Base-by-base conservation (phyloP, 768 basidiomycete species). In the Filobasidium wieringae region DNA sequence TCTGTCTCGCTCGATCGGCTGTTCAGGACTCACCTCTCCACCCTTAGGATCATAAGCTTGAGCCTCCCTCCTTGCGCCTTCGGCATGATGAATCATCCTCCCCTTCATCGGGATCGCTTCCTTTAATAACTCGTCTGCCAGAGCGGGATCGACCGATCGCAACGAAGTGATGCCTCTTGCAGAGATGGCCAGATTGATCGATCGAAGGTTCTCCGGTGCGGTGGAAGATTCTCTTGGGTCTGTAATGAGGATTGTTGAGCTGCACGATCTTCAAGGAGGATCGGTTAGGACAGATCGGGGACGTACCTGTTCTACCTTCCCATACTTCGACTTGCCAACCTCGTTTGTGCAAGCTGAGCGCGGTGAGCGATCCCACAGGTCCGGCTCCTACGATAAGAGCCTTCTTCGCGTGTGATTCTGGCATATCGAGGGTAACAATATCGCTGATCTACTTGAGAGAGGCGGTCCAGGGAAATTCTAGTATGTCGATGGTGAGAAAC, bases 101-200 rank as follows among this genome's bases (percentile, higher is more conserved):
- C 90, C 92, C 66, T 80, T 82, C 90, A 97, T 92, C 64, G 91
- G 91, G 75, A 96, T 91, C 37, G 84, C 85, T 30, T 82, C 79
- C 64, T 83, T 76, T 66, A 93, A 74, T 68, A 92, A 85, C 60
- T 82, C 78, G 54, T 81, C 78, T 26, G 86, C 82, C 14, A 74
- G 57, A 14, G 66, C 64, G 0, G 72, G 72, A 75, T 92, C 86
- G 62, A 99, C 80, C 54, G 84, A 82, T 66, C 84, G 79, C 45
- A 97, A 77, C 41, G 92, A 93, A 66, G 85, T 82, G 57, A 97
- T 84, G 63, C 92, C 93, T 41, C 93, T 83, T 58, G 89, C 84
- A 19, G 92, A 96, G 59, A 97, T 88, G 27, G 91, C 92, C 55
- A 97, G 79, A 76, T 97, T 97, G 75, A 97, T 95, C 57, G 91